Evolutionary conservation across 768 basidiomycete genomes (phyloP).

Genomic region (Serendipita sp.): DNA sequence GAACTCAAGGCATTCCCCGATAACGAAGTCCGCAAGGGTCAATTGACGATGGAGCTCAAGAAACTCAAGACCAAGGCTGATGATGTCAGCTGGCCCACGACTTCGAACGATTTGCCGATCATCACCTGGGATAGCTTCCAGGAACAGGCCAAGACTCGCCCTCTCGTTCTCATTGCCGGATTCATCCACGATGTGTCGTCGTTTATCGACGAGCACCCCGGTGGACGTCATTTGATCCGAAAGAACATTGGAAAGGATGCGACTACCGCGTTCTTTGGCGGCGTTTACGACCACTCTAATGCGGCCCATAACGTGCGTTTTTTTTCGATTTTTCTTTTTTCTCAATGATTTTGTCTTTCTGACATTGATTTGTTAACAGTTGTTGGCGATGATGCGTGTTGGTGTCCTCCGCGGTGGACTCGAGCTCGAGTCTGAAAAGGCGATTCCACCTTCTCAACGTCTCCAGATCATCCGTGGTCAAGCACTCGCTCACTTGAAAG

Average conservation of each 20-base stretch:
- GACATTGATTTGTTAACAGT: constrained; percentile 13
- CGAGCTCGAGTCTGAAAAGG: constrained; percentile 40
- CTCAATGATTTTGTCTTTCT: neutral
- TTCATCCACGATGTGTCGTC: constrained; percentile 81
- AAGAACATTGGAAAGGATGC: constrained; percentile 83
- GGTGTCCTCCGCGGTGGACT: constrained; percentile 39
- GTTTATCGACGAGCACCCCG: constrained; percentile 85
- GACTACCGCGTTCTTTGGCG: constrained; percentile 88
- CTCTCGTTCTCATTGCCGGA: constrained; percentile 73
- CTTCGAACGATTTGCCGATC: constrained; percentile 59
- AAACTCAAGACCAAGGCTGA: constrained; percentile 67
- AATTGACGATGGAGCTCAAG: constrained; percentile 89
- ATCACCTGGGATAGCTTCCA: constrained; percentile 81
- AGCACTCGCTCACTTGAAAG: neutral
- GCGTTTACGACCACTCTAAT: constrained; percentile 78
- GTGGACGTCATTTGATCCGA: constrained; percentile 68
- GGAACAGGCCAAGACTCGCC: constrained; percentile 61
- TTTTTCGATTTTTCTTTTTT: neutral
- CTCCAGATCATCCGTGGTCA: constrained; percentile 41
- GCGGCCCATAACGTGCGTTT: constrained; percentile 63
- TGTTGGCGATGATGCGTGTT: constrained; percentile 47
- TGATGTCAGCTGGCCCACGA: constrained; percentile 60
- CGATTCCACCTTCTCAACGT: constrained; percentile 56
- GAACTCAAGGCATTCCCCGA: constrained; percentile 61
- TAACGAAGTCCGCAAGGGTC: constrained; percentile 68